These are phyloP conservation scores for Boechera divaricarpa DNA, from an alignment of 345 rosid genomes.

Conservation along the genomic window DNA sequence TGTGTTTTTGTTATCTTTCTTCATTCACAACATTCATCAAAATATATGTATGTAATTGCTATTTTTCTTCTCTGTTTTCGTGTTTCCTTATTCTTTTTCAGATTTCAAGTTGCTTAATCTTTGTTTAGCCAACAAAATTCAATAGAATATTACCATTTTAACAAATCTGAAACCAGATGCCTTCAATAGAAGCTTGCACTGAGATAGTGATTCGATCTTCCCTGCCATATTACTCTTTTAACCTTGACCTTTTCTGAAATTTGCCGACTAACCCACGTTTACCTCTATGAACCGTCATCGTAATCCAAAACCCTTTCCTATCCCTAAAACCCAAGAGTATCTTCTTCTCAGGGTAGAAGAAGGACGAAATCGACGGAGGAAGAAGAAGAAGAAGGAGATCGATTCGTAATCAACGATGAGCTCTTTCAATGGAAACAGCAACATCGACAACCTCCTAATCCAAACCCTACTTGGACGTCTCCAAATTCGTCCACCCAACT, in stretches of 20 bases:
- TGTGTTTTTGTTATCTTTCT: no score
- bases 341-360: conserved; percentile 8
- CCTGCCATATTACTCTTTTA: neutral
- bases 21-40: no score
- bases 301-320: conserved; percentile 39
- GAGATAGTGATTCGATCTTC: no score
- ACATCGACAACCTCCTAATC: conserved; percentile 74
- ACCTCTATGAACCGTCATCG: neutral
- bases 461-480: conserved; percentile 87
- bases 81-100: no score
- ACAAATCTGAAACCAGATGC: no score
- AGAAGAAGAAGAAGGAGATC: neutral
- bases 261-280: neutral
- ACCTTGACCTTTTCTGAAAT: neutral
- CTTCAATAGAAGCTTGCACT: no score
- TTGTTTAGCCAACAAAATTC: neutral
- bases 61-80: no score
- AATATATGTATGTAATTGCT: no score
- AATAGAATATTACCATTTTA: no score
- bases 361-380: neutral
- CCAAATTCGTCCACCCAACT: conserved; percentile 69
- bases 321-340: conserved; percentile 39
- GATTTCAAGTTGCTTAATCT: neutral
- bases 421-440: conserved; percentile 60
- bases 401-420: conserved; percentile 50